These are phyloP conservation scores for Penicillium sp. DNA, from an alignment of 2,329 filamentous ascomycete species.

Conservation along the genomic window DNA sequence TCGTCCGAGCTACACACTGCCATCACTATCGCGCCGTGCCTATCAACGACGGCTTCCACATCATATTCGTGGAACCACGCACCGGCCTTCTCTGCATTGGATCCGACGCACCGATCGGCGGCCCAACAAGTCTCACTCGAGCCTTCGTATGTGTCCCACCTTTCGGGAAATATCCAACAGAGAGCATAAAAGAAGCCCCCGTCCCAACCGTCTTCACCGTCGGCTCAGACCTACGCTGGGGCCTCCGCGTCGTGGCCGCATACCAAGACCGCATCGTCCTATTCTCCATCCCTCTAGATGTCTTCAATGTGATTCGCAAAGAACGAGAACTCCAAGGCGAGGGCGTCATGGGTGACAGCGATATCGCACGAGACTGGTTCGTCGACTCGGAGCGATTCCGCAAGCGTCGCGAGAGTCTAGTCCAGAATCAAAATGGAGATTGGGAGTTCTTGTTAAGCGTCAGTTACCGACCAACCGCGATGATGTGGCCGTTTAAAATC, in stretches of 20 bases:
- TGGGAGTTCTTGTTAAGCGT: slow-evolving; percentile 47
- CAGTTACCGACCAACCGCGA: slow-evolving; percentile 40
- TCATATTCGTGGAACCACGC: slow-evolving; percentile 66
- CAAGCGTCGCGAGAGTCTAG: slow-evolving; percentile 36
- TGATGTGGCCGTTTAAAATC: slow-evolving; percentile 56
- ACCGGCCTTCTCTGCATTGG: slow-evolving; percentile 63
- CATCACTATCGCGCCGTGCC: slow-evolving; percentile 68
- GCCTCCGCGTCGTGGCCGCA: slow-evolving; percentile 62
- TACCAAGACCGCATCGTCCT: slow-evolving; percentile 59
- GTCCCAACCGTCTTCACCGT: slow-evolving; percentile 59
- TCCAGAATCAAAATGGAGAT: slow-evolving; percentile 42
- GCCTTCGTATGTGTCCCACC: slow-evolving; percentile 61
- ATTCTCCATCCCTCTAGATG: slow-evolving; percentile 64
- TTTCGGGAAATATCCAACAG: slow-evolving; percentile 20
- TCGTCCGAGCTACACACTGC: slow-evolving; percentile 50
- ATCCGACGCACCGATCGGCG: slow-evolving; percentile 62
- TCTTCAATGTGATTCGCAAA: slow-evolving; percentile 49
- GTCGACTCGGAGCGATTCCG: slow-evolving; percentile 33
- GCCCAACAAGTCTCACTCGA: slow-evolving; percentile 60
- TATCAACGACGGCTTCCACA: slow-evolving; percentile 66
- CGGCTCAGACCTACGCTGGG: slow-evolving; percentile 60
- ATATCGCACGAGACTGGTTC: slow-evolving; percentile 40
- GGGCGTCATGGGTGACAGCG: slow-evolving; percentile 40
- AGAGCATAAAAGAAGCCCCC: slow-evolving; percentile 27
- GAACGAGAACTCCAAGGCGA: slow-evolving; percentile 39